A percentile compares a stretch with the other conserved stretches of the same genome.
These are phyloP conservation scores for Xylaria bambusicola DNA, from an alignment of 495 filamentous ascomycete species.

Conservation along the genomic window DNA sequence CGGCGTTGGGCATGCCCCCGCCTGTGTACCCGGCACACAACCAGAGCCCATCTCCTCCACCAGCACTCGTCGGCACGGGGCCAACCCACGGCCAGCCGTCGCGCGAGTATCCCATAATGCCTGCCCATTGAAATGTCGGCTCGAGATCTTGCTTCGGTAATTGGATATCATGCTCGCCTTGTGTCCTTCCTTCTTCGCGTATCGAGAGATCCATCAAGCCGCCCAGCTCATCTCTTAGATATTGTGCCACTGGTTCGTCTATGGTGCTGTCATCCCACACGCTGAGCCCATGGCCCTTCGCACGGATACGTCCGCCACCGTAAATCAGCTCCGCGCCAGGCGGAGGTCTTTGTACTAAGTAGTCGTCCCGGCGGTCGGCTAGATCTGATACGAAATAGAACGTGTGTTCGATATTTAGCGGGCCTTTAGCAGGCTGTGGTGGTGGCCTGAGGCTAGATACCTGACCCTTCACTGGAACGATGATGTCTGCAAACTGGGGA, in stretches of 20 bases:
- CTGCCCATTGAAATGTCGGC: conserved; percentile 71
- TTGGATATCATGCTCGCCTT: not conserved
- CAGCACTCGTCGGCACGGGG: conserved; percentile 48
- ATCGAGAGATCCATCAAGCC: conserved; percentile 32
- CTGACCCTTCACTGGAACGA: conserved; percentile 74
- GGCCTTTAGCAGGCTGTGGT: conserved; percentile 25
- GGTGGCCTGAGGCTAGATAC: conserved; percentile 68
- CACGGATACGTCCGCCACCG: conserved; percentile 60
- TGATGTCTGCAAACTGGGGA: conserved; percentile 64
- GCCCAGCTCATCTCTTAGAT: conserved; percentile 49
- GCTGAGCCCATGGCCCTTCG: conserved; percentile 52
- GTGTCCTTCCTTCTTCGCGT: conserved; percentile 3
- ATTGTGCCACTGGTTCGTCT: conserved; percentile 52
- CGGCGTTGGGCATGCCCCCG: conserved; percentile 80
- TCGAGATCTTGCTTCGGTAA: conserved; percentile 44
- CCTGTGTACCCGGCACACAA: conserved; percentile 66
- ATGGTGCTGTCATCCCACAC: conserved; percentile 57
- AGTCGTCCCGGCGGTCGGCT: conserved; percentile 60
- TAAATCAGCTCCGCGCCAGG: conserved; percentile 61
- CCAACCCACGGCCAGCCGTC: conserved; percentile 73
- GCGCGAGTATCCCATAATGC: conserved; percentile 75
- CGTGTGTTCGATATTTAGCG: conserved; percentile 49
- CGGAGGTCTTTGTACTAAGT: conserved; percentile 68
- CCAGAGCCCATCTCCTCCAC: conserved; percentile 48
- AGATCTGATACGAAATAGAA: conserved; percentile 57